A percentile compares a stretch with the other conserved stretches of the same genome.
Evolutionary conservation across 2,329 filamentous ascomycete species (phyloP).

Genomic region (Nectriaceae sp.): DNA sequence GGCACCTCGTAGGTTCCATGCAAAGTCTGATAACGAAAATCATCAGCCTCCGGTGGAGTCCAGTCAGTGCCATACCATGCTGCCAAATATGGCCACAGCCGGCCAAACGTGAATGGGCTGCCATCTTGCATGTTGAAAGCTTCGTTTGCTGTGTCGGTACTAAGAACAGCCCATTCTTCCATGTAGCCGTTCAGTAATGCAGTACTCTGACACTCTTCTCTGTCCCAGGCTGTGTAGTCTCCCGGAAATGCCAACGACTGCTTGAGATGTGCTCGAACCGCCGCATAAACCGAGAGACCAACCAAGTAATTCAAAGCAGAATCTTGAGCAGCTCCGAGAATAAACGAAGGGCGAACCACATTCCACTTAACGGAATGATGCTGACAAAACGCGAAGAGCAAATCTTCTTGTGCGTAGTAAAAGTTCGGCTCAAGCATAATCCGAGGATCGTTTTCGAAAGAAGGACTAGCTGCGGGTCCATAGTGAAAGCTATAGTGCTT

Average conservation of each 20-base stretch:
- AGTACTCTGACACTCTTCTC: neutral
- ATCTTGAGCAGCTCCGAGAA: neutral
- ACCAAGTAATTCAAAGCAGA: neutral
- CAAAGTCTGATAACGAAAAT: neutral
- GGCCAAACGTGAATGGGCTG: neutral
- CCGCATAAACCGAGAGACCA: neutral
- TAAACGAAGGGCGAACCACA: neutral
- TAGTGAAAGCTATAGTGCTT: slow-evolving; percentile 7
- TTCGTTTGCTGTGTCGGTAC: neutral
- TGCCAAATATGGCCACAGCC: neutral
- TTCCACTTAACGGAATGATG: slow-evolving; percentile 1
- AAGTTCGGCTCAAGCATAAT: slow-evolving; percentile 1
- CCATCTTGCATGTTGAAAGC: slow-evolving; percentile 4
- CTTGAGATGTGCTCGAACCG: neutral
- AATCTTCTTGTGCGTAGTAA: slow-evolving; percentile 9
- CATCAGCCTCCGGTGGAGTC: neutral
- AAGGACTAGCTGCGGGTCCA: neutral
- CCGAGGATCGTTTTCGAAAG: slow-evolving; percentile 1
- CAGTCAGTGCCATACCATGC: neutral
- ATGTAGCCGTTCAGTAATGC: slow-evolving; percentile 1
- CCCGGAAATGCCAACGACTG: slow-evolving; percentile 1
- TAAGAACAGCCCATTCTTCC: slow-evolving; percentile 5
- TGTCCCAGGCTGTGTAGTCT: neutral
- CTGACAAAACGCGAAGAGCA: slow-evolving; percentile 1
- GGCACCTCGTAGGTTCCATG: neutral